phyloP scores from a whole-genome alignment of 1,139 yeast species.

The Spathaspora sp. region DNA sequence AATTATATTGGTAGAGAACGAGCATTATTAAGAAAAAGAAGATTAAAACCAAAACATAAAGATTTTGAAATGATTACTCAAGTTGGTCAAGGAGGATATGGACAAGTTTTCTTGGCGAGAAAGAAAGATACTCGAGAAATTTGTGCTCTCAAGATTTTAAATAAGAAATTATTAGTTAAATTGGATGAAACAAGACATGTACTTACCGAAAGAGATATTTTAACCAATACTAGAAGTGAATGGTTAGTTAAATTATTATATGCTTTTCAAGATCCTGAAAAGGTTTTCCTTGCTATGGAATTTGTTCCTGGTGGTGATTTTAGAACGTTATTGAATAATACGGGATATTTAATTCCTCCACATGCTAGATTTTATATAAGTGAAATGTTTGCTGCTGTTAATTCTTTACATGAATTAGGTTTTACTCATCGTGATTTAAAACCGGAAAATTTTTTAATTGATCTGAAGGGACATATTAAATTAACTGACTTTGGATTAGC shows the following conservation, averaged over 20 bases:
- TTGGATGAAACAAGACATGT: constrained; percentile 96
- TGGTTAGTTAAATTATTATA: constrained; percentile 94
- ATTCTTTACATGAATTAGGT: constrained; percentile 90
- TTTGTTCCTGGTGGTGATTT: constrained; percentile 99
- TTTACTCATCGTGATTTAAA: constrained; percentile 96
- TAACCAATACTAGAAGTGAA: constrained; percentile 91
- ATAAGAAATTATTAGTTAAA: constrained; percentile 81
- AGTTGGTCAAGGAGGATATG: constrained; percentile 99
- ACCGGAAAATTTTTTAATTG: constrained; percentile 95
- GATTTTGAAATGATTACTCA: constrained; percentile 97
- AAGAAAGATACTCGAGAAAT: constrained; percentile 94
- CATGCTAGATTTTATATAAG: constrained; percentile 94
- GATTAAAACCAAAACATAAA: constrained; percentile 89
- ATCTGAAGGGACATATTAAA: constrained; percentile 92
- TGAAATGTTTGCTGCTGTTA: constrained; percentile 95
- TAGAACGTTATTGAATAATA: constrained; percentile 88
- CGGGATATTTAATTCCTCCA: constrained; percentile 89
- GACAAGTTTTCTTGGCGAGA: constrained; percentile 92
- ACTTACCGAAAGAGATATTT: constrained; percentile 91
- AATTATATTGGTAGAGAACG: constrained; percentile 84
- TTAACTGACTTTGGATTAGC: constrained; percentile 97
- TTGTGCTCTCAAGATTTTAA: constrained; percentile 91
- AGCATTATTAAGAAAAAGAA: constrained; percentile 78
- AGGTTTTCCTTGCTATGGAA: constrained; percentile 96
- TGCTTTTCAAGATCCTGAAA: constrained; percentile 91